These are phyloP conservation scores for Aspergillus fructus DNA, from an alignment of 2,329 filamentous ascomycete genomes.

Conservation along the genomic window DNA sequence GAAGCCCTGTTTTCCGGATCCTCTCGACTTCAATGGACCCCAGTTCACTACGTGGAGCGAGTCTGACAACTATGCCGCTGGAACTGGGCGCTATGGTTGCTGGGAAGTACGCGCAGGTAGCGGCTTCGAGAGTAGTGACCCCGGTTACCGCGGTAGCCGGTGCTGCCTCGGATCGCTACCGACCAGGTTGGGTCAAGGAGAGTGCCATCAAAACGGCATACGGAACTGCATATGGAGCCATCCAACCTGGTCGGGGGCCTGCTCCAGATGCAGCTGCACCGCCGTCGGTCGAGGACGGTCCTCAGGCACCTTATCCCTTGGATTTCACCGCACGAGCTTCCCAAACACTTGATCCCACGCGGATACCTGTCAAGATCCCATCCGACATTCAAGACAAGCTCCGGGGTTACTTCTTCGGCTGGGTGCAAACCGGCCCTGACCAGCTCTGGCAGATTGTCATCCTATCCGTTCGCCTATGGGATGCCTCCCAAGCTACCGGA, in stretches of 20 bases:
- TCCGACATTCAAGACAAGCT: slow-evolving; percentile 56
- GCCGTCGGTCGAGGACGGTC: slow-evolving; percentile 28
- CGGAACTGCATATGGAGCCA: slow-evolving; percentile 33
- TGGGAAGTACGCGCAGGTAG: slow-evolving; percentile 44
- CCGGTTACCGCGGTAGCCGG: slow-evolving; percentile 28
- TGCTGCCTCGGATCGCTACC: slow-evolving; percentile 25
- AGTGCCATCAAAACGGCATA: slow-evolving; percentile 35
- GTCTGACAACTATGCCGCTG: slow-evolving; percentile 63
- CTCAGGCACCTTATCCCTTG: slow-evolving; percentile 32
- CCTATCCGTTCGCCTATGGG: slow-evolving; percentile 49
- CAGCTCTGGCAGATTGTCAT: slow-evolving; percentile 60
- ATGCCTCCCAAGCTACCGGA: slow-evolving; percentile 48
- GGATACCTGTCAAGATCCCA: slow-evolving; percentile 48
- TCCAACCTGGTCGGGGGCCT: slow-evolving; percentile 24
- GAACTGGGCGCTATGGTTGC: slow-evolving; percentile 56
- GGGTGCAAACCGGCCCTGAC: slow-evolving; percentile 50
- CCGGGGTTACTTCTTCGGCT: slow-evolving; percentile 64
- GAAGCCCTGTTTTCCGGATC: slow-evolving; percentile 68
- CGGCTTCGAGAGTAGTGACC: slow-evolving; percentile 22
- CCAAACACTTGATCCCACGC: slow-evolving; percentile 32
- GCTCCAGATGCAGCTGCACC: slow-evolving; percentile 1
- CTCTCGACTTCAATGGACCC: slow-evolving; percentile 63
- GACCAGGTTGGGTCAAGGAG: slow-evolving; percentile 30
- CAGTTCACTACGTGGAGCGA: slow-evolving; percentile 64
- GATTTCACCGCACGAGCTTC: slow-evolving; percentile 37